A percentile compares a stretch with the other conserved stretches of the same genome.
Evolutionary conservation across 73 alveolate species (phyloP).

Genomic region (Paramecium sexaurelia): DNA sequence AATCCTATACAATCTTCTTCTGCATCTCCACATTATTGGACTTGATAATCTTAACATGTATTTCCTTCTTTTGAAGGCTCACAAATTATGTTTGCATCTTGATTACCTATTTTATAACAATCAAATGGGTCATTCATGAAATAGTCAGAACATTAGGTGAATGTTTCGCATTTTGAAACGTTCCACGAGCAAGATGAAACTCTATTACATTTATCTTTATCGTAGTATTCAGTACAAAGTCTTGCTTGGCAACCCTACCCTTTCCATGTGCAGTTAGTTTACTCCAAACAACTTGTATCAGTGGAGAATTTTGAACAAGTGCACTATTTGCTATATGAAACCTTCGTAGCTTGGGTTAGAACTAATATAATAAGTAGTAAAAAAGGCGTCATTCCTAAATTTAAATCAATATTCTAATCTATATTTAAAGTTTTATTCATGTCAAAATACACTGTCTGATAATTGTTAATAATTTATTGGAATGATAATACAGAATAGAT

Average conservation of each 20-base stretch:
- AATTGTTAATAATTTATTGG: too few species aligned
- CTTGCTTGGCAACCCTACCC: not conserved
- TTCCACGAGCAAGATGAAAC: not conserved
- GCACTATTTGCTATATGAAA: not conserved
- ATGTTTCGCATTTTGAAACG: not conserved
- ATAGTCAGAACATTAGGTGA: not conserved
- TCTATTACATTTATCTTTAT: not conserved
- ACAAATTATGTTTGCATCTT: not conserved
- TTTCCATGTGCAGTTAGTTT: not conserved
- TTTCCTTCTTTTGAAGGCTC: not conserved
- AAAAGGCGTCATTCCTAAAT: not conserved
- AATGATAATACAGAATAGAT: not conserved
- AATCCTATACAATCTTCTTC: constrained; percentile 37
- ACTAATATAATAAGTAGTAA: not conserved
- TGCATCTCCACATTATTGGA: not conserved
- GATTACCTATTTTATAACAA: constrained; percentile 12
- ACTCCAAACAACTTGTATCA: not conserved
- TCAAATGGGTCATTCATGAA: not conserved
- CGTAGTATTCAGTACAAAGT: not conserved
- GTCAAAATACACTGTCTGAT: not conserved
- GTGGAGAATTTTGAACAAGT: not conserved
- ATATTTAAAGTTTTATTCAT: not conserved
- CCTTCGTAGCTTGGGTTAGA: not conserved
- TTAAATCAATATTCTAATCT: not conserved
- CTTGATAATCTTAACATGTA: not conserved